These are phyloP conservation scores for Mayamaea pseudoterrestris DNA, from an alignment of 108 stramenopile genomes.

Conservation along the genomic window DNA sequence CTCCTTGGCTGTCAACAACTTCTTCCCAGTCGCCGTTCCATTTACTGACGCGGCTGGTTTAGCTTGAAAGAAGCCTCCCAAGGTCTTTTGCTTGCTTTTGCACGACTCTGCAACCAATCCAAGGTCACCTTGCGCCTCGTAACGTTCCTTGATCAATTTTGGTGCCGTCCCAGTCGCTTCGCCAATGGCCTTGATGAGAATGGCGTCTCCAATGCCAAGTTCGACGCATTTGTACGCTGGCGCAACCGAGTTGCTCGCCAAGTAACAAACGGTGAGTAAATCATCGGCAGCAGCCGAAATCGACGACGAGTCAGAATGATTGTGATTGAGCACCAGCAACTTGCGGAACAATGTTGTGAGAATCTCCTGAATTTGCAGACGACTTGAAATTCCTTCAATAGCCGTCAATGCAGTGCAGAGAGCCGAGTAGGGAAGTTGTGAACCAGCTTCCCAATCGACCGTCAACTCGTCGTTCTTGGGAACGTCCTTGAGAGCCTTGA, in stretches of 20 bases:
- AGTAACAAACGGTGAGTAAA: slow-evolving; percentile 70
- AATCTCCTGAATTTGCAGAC: slow-evolving; percentile 83
- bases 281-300: slow-evolving; percentile 40
- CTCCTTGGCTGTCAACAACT: slow-evolving; percentile 42
- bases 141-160: slow-evolving; percentile 63
- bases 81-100: slow-evolving; percentile 81
- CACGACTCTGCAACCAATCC: slow-evolving; percentile 80
- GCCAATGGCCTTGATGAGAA: slow-evolving; percentile 89
- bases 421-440: slow-evolving; percentile 32
- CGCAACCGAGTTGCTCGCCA: slow-evolving; percentile 82
- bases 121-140: slow-evolving; percentile 84
- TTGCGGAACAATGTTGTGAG: slow-evolving; percentile 60
- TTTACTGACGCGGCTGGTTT: slow-evolving; percentile 7
- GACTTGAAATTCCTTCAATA: slow-evolving; percentile 65
- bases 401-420: slow-evolving; percentile 53
- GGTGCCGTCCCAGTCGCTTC: slow-evolving; percentile 72
- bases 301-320: too few species aligned
- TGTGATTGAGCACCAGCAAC: slow-evolving; percentile 22
- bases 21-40: slow-evolving; percentile 40
- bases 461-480: neutral
- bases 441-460: neutral
- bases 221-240: slow-evolving; percentile 93
- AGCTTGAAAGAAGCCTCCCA: slow-evolving; percentile 54
- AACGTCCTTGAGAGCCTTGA: slow-evolving; percentile 4
- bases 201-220: slow-evolving; percentile 93